phyloP scores from a whole-genome alignment of 352 stramenopile species.

The Phytophthora pini region DNA sequence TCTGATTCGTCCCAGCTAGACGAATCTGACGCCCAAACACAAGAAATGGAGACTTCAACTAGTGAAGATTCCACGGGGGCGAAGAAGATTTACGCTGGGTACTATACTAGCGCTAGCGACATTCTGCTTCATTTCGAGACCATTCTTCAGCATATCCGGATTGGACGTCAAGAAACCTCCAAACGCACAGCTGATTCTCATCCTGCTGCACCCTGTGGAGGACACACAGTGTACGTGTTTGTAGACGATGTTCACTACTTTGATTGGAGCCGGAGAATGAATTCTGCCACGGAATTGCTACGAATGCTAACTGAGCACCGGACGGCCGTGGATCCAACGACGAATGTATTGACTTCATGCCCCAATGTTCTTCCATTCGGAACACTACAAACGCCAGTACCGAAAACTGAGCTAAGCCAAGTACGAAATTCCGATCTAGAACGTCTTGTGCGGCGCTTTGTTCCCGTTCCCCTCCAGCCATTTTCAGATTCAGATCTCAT shows the following conservation, averaged over 20 bases:
- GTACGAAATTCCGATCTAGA: slow-evolving; percentile 11
- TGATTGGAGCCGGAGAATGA: slow-evolving; percentile 18
- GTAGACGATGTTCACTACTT: slow-evolving; percentile 71
- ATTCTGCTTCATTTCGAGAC: slow-evolving; percentile 23
- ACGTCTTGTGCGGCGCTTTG: slow-evolving; percentile 41
- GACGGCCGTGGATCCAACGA: slow-evolving; percentile 44
- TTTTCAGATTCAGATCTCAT: slow-evolving; percentile 53
- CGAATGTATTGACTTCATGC: slow-evolving; percentile 38
- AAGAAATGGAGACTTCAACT: neutral
- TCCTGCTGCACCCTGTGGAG: too few species aligned
- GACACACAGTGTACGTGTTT: slow-evolving; percentile 44
- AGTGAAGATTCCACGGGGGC: too few species aligned
- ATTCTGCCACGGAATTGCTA: slow-evolving; percentile 55
- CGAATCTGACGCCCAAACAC: neutral
- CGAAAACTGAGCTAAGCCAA: too few species aligned
- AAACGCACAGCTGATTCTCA: neutral
- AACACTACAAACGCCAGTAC: slow-evolving; percentile 29
- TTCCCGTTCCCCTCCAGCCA: slow-evolving; percentile 40
- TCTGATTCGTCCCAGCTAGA: neutral
- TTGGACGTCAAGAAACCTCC: slow-evolving; percentile 4
- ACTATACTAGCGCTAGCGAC: slow-evolving; percentile 27
- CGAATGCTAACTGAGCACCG: slow-evolving; percentile 54
- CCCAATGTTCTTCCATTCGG: slow-evolving; percentile 36
- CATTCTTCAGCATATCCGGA: slow-evolving; percentile 26
- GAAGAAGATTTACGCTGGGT: slow-evolving; percentile 25